phyloP scores from a whole-genome alignment of 2,329 filamentous ascomycete genomes.

The Clarireedia hainanense region DNA sequence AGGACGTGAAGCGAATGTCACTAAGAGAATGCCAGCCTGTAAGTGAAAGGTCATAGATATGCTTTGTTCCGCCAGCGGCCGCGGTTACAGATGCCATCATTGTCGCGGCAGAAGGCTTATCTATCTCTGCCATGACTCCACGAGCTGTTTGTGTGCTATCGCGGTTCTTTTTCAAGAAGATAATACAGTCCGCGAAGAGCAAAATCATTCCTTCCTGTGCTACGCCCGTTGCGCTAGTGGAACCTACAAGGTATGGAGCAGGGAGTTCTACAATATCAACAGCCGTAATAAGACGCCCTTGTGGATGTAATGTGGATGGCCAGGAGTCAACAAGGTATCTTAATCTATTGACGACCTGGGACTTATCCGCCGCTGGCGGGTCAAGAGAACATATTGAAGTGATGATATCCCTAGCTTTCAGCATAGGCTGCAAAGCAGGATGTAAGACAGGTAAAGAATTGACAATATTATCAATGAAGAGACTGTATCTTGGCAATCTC shows the following conservation, averaged over 20 bases:
- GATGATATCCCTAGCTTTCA: slow-evolving; percentile 87
- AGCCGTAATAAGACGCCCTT: slow-evolving; percentile 72
- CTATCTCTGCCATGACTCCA: slow-evolving; percentile 74
- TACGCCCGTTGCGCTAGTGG: slow-evolving; percentile 5
- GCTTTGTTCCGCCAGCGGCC: slow-evolving; percentile 49
- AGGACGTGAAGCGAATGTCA: slow-evolving; percentile 67
- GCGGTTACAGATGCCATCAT: slow-evolving; percentile 58
- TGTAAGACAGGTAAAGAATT: slow-evolving; percentile 78
- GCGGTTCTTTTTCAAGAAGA: slow-evolving; percentile 65
- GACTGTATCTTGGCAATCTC: slow-evolving; percentile 83
- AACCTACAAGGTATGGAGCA: slow-evolving; percentile 55
- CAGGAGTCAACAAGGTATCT: slow-evolving; percentile 71
- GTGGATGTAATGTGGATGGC: slow-evolving; percentile 63
- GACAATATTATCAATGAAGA: slow-evolving; percentile 94
- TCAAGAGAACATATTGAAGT: slow-evolving; percentile 96
- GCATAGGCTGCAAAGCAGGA: slow-evolving; percentile 71
- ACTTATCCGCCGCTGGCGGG: slow-evolving; percentile 60
- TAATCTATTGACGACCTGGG: slow-evolving; percentile 65
- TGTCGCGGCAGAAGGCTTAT: slow-evolving; percentile 63
- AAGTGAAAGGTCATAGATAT: slow-evolving; percentile 64
- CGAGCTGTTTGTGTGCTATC: slow-evolving; percentile 60
- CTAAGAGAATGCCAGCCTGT: slow-evolving; percentile 62
- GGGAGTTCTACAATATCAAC: slow-evolving; percentile 71
- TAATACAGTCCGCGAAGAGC: slow-evolving; percentile 74
- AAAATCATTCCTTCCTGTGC: slow-evolving; percentile 63